Evolutionary conservation across 2,329 filamentous ascomycete species (phyloP), one percentile per base, ranked within the genome.

Genomic region (Phaeosphaeria sp.): DNA sequence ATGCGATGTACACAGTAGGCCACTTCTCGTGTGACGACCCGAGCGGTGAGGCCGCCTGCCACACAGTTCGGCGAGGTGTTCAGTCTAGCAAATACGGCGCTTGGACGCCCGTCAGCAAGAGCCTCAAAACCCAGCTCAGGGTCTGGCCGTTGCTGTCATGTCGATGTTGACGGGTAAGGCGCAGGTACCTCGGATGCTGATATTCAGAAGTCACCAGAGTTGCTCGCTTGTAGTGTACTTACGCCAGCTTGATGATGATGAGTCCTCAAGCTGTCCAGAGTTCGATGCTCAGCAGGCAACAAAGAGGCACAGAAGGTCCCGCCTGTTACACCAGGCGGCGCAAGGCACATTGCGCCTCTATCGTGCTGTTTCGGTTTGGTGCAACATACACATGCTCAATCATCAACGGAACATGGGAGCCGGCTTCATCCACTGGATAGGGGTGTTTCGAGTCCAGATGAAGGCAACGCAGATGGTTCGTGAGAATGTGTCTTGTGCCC

Each of bases 41-140:
- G 43, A 45, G 59, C 54, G 53, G 61, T 64, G 51, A 57, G 56
- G 51, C 58, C 49, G 40, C 49, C 53, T 61, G 49, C 15, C 4
- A 24, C 36, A 61, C 55, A 58, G 57, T 59, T 63, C 63, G 63
- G 60, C 63, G 63, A 63, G 42, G 51, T 54, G 56, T 58, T 58
- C 33, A 39, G 36, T 39, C 36, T n/a, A 39, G 36, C 36, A 39
- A 5, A n/a, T n/a, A 11, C 36, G 56, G 51, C 56, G 56, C 56
- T 58, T 42, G 48, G 56, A 39, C 36, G 30, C 18, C 46, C 24
- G 24, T 39, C n/a, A 30, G 36, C 36, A 39, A 39, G 15, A 39
- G 36, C 36, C 36, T 7, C 17, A 39, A n/a, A 39, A n/a, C 13
- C 36, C 36, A n/a, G 2, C 17, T 39, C 36, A 39, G 36, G 36